Percentiles rank a stretch among this genome's conserved stretches.
Conservation (phyloP, 768 basidiomycete genomes). For the Amanita molliuscula region DNA sequence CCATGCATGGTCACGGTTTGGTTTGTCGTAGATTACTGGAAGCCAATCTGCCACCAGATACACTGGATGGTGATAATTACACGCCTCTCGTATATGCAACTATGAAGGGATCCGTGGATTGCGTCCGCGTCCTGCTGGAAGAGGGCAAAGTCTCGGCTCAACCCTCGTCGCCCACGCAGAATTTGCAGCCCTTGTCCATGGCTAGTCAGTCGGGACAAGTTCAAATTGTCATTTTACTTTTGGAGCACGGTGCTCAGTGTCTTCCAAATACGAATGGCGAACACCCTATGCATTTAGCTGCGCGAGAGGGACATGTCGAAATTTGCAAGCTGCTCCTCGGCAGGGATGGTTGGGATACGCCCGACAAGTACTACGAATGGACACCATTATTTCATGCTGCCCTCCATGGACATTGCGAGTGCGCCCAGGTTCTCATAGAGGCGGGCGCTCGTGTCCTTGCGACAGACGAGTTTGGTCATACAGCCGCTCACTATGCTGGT, state of each 20-base stretch:
- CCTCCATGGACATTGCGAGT: slow-evolving; percentile 69
- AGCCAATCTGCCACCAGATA: slow-evolving; percentile 51
- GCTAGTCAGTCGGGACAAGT: slow-evolving; percentile 87
- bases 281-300: slow-evolving; percentile 93
- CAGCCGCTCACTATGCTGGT: slow-evolving; percentile 87
- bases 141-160: slow-evolving; percentile 58
- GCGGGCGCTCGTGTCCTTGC: slow-evolving; percentile 71
- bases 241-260: slow-evolving; percentile 68
- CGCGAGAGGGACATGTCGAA: slow-evolving; percentile 82
- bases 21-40: slow-evolving; percentile 73
- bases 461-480: slow-evolving; percentile 76
- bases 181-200: slow-evolving; percentile 80
- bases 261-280: slow-evolving; percentile 91
- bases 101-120: slow-evolving; percentile 71
- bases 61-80: slow-evolving; percentile 88
- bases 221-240: slow-evolving; percentile 67
- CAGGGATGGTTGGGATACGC: slow-evolving; percentile 71
- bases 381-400: slow-evolving; percentile 95
- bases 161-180: slow-evolving; percentile 44
- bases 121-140: slow-evolving; percentile 74
- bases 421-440: slow-evolving; percentile 67
- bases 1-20: slow-evolving; percentile 78
- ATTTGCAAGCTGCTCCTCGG: slow-evolving; percentile 70
- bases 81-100: slow-evolving; percentile 93
- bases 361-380: slow-evolving; percentile 98